phyloP scores from a whole-genome alignment of 306 rosid species.

The Nissolia schottii region DNA sequence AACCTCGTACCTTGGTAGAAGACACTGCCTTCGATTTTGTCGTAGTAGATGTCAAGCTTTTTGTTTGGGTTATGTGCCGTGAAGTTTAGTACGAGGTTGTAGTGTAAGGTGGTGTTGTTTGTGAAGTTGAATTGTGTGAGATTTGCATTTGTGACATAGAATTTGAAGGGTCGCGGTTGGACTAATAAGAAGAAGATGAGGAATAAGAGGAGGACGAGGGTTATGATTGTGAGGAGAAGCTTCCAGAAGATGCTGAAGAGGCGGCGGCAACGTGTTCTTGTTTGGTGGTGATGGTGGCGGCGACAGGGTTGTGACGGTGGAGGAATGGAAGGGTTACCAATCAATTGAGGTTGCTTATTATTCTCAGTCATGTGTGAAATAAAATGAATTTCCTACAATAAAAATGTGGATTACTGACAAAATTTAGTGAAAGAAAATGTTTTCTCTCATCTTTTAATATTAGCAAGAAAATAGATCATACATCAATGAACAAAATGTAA shows the following conservation, averaged over 20 bases:
- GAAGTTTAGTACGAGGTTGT: slow-evolving; percentile 38
- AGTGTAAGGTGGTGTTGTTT: slow-evolving; percentile 24
- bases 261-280: slow-evolving; percentile 30
- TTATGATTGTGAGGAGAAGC: slow-evolving; percentile 23
- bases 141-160: slow-evolving; percentile 44
- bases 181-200: slow-evolving; percentile 45
- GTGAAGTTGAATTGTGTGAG: slow-evolving; percentile 53
- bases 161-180: slow-evolving; percentile 49
- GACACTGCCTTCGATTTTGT: slow-evolving; percentile 22
- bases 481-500: too few relatives aligned
- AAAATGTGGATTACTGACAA: too few relatives aligned
- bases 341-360: slow-evolving; percentile 4
- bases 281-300: background rate
- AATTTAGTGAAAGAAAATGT: too few relatives aligned
- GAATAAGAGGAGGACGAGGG: slow-evolving; percentile 26
- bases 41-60: slow-evolving; percentile 36
- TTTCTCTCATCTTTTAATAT: too few relatives aligned
- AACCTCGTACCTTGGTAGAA: slow-evolving; percentile 32
- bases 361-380: background rate
- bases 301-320: background rate
- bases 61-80: slow-evolving; percentile 46
- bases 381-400: too few relatives aligned
- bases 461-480: too few relatives aligned
- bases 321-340: slow-evolving; percentile 24
- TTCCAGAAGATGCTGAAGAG: slow-evolving; percentile 39